Conservation (phyloP, 495 filamentous ascomycete genomes). For the Trichoderma erinaceum region DNA sequence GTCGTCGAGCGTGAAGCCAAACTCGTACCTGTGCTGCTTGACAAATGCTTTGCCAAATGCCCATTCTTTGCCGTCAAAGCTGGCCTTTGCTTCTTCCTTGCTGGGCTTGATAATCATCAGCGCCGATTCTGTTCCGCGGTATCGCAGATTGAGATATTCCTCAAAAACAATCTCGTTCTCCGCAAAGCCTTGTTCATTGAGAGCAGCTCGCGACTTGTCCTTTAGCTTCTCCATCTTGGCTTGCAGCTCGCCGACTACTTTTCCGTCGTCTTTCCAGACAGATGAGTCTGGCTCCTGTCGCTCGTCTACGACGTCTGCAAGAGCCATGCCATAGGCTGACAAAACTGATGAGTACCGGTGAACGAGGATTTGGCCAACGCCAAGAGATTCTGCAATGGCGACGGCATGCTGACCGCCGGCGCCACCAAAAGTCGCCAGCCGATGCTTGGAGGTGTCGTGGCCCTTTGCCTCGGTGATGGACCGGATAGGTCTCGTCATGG, state of each 20-base stretch:
- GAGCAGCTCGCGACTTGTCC: conserved; percentile 55
- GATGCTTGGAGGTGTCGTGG: conserved; percentile 83
- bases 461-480: conserved; percentile 91
- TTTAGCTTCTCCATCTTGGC: conserved; percentile 58
- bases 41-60: conserved; percentile 80
- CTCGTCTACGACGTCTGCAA: conserved; percentile 94
- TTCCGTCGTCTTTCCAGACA: conserved; percentile 59
- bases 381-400: conserved; percentile 85
- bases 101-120: conserved; percentile 71
- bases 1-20: conserved; percentile 85
- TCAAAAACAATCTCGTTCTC: conserved; percentile 70
- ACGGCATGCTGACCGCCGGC: conserved; percentile 95
- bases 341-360: conserved; percentile 92
- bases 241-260: conserved; percentile 46
- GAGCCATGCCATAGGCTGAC: conserved; percentile 93
- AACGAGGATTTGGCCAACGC: conserved; percentile 79
- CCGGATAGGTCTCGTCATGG: conserved; percentile 90
- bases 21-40: conserved; percentile 84
- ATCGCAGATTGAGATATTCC: conserved; percentile 86
- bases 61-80: conserved; percentile 61
- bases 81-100: conserved; percentile 50
- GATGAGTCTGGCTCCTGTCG: conserved; percentile 82
- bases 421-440: conserved; percentile 87
- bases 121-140: conserved; percentile 79
- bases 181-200: conserved; percentile 69